These are phyloP conservation scores for Porphyra umbilicalis DNA, from an alignment of 31 red algal species.

Conservation along the genomic window DNA sequence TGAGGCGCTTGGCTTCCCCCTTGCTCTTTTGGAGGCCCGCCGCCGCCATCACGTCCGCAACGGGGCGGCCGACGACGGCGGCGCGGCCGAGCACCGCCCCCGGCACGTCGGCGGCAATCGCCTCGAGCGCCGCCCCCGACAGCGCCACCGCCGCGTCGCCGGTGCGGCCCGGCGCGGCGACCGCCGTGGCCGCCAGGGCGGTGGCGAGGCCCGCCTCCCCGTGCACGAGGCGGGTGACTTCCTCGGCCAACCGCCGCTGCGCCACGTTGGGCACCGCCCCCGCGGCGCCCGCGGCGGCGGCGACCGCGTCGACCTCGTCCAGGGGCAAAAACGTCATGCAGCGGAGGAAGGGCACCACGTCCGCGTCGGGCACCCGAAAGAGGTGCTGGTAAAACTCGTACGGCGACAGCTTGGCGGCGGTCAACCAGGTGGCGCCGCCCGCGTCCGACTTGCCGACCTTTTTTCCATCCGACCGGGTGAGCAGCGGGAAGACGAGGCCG, in stretches of 20 bases:
- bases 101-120: slow-evolving; percentile 67
- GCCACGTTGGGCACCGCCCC: slow-evolving; percentile 54
- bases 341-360: slow-evolving; percentile 71
- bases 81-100: slow-evolving; percentile 9
- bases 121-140: slow-evolving; percentile 43
- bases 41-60: slow-evolving; percentile 73
- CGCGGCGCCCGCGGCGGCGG: background rate
- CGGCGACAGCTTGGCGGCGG: slow-evolving; percentile 61
- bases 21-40: slow-evolving; percentile 71
- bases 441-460: slow-evolving; percentile 81
- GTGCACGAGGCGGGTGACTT: slow-evolving; percentile 87
- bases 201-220: slow-evolving; percentile 59
- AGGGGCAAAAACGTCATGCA: slow-evolving; percentile 75
- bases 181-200: slow-evolving; percentile 57
- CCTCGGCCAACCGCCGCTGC: slow-evolving; percentile 64
- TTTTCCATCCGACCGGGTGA: slow-evolving; percentile 86
- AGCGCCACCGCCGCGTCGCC: slow-evolving; percentile 11
- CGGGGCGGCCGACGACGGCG: slow-evolving; percentile 21
- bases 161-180: slow-evolving; percentile 49
- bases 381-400: slow-evolving; percentile 96
- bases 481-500: slow-evolving; percentile 79
- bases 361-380: slow-evolving; percentile 49
- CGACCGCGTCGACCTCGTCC: slow-evolving; percentile 42
- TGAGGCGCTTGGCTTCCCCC: slow-evolving; percentile 70
- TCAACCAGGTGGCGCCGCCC: slow-evolving; percentile 75